These are phyloP conservation scores for Leccinum ochraceum DNA, from an alignment of 768 basidiomycete genomes.

Conservation along the genomic window DNA sequence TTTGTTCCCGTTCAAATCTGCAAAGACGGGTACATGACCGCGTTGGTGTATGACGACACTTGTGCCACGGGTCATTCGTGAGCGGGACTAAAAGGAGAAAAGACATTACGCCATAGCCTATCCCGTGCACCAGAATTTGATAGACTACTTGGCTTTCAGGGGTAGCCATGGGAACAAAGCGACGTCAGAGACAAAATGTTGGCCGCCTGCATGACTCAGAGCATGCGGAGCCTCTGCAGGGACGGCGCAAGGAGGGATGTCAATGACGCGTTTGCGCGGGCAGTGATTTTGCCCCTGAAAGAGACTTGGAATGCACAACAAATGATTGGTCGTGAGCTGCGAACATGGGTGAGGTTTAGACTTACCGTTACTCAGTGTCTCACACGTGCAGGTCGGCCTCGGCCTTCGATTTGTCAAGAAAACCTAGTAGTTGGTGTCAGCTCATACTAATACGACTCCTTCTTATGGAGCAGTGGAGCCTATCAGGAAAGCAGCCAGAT, in stretches of 20 bases:
- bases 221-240: conserved; percentile 43
- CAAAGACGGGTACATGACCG: not conserved
- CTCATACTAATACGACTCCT: not conserved
- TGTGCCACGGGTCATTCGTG: not conserved
- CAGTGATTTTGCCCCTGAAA: not conserved
- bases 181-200: conserved; percentile 61
- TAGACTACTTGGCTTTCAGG: conserved; percentile 57
- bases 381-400: not conserved
- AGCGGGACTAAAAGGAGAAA: conserved; percentile 26
- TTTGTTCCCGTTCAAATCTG: not conserved
- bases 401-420: not conserved
- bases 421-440: not conserved
- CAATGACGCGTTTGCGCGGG: conserved; percentile 48
- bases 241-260: conserved; percentile 24
- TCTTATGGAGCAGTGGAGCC: not conserved
- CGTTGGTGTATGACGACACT: not conserved
- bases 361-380: not conserved
- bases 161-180: conserved; percentile 31
- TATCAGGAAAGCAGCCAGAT: not conserved
- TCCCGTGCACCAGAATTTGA: conserved; percentile 51
- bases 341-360: not conserved
- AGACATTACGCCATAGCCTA: not conserved
- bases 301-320: not conserved
- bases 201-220: conserved; percentile 73
- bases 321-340: not conserved